A percentile compares a stretch with the other conserved stretches of the same genome.
phyloP scores from a whole-genome alignment of 2,329 filamentous ascomycete species.

The Neopestalotiopsis sp. region DNA sequence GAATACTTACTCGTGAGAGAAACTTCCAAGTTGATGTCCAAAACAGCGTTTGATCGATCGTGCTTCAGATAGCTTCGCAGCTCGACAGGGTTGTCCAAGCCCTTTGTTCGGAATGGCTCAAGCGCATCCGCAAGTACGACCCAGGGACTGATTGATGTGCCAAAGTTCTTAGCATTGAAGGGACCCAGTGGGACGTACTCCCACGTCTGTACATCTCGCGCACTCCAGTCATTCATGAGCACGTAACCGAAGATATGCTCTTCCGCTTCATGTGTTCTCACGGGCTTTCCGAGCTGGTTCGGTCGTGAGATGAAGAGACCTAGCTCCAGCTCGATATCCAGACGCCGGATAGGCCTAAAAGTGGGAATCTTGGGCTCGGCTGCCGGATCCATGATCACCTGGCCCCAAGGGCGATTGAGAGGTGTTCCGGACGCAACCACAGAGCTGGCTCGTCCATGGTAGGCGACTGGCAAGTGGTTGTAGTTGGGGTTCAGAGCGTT shows the following conservation, averaged over 20 bases:
- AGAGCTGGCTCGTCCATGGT: constrained; percentile 79
- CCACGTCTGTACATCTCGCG: constrained; percentile 82
- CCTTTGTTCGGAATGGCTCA: constrained; percentile 54
- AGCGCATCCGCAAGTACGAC: constrained; percentile 79
- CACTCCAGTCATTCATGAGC: constrained; percentile 87
- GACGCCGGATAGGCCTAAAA: constrained; percentile 66
- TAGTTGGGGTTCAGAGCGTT: constrained; percentile 84
- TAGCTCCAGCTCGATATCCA: constrained; percentile 83
- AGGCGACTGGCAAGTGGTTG: constrained; percentile 79
- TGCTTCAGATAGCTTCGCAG: constrained; percentile 61
- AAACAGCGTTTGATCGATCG: constrained; percentile 61
- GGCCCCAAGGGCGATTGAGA: constrained; percentile 75
- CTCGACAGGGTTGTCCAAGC: constrained; percentile 38
- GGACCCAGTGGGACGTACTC: constrained; percentile 84
- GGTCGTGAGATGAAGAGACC: constrained; percentile 73
- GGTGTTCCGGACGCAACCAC: constrained; percentile 77
- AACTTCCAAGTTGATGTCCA: constrained; percentile 73
- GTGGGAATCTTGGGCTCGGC: constrained; percentile 57
- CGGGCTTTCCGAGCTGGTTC: constrained; percentile 68
- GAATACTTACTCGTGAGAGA: constrained; percentile 61
- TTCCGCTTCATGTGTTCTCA: constrained; percentile 70
- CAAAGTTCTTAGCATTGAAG: constrained; percentile 86
- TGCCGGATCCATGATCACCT: constrained; percentile 67
- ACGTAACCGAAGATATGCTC: constrained; percentile 80
- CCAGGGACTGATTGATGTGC: constrained; percentile 79